Evolutionary conservation across 176 grass and related monocot species (phyloP).

Genomic region (Saccharum officinarum): DNA sequence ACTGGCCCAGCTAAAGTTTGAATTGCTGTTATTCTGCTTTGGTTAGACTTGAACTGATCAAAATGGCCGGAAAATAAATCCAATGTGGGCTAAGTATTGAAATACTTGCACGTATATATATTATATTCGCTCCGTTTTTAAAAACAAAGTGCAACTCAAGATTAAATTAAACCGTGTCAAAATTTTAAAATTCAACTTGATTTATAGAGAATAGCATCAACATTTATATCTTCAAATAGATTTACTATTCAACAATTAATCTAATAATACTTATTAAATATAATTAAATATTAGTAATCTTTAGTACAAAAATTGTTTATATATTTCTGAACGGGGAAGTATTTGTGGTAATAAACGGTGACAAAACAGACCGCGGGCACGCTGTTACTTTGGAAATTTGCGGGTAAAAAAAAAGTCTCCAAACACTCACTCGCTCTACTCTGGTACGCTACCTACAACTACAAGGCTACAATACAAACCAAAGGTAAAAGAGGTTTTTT

Average conservation of each 20-base stretch:
- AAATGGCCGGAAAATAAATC: neutral
- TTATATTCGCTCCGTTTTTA: too few relatives aligned
- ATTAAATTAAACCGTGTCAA: neutral
- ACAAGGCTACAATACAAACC: neutral
- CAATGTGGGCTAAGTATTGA: neutral
- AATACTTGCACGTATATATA: neutral
- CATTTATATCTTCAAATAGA: neutral
- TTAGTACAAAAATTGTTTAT: too few relatives aligned
- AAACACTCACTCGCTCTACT: neutral
- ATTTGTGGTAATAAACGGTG: neutral
- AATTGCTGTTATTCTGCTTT: neutral
- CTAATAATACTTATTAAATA: neutral
- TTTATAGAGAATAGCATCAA: neutral
- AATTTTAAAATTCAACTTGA: neutral
- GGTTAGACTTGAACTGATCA: neutral
- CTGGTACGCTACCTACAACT: neutral
- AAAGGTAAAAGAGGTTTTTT: too few relatives aligned
- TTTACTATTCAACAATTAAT: neutral
- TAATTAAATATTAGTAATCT: neutral
- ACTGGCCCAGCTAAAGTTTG: too few relatives aligned
- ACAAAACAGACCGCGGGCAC: neutral
- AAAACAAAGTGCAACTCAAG: too few relatives aligned
- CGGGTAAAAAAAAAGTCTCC: neutral
- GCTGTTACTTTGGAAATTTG: neutral
- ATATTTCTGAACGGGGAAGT: neutral